A percentile compares a stretch with the other conserved stretches of the same genome.
Conservation (phyloP, 2,329 filamentous ascomycete genomes). For the Alternaria gansuensis region DNA sequence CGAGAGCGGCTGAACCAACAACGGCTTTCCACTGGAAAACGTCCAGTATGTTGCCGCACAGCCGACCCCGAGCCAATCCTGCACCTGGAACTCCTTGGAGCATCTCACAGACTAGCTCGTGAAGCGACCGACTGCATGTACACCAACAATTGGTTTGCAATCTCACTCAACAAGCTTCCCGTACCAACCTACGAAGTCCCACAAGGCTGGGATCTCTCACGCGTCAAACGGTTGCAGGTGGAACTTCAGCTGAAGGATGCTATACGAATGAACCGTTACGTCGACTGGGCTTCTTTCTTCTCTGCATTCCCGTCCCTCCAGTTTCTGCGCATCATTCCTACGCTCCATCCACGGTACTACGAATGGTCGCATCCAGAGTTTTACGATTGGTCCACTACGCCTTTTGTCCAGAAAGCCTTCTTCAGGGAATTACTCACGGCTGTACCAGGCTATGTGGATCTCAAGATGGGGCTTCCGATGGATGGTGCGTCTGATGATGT, state of each 20-base stretch:
- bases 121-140: constrained; percentile 43
- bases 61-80: constrained; percentile 29
- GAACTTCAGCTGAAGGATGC: constrained; percentile 46
- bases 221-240: constrained; percentile 38
- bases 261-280: constrained; percentile 44
- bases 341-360: constrained; percentile 40
- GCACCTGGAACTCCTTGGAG: constrained; percentile 34
- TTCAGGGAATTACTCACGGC: constrained; percentile 39
- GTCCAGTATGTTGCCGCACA: constrained; percentile 30
- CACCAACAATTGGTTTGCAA: constrained; percentile 42
- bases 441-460: constrained; percentile 29
- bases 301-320: constrained; percentile 31
- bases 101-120: constrained; percentile 32
- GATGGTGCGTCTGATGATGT: constrained; percentile 20
- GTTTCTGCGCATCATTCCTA: constrained; percentile 39
- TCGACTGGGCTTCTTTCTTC: constrained; percentile 44
- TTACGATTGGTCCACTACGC: constrained; percentile 30
- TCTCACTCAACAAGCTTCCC: constrained; percentile 40
- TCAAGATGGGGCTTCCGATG: constrained; percentile 31
- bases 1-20: constrained; percentile 39
- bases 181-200: constrained; percentile 34
- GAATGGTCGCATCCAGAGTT: constrained; percentile 43
- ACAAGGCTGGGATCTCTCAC: constrained; percentile 36
- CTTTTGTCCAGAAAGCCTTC: constrained; percentile 44
- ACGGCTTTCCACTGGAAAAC: constrained; percentile 31